Evolutionary conservation across 257 asterid genomes (phyloP).

Genomic region (Solanum bukasovii): DNA sequence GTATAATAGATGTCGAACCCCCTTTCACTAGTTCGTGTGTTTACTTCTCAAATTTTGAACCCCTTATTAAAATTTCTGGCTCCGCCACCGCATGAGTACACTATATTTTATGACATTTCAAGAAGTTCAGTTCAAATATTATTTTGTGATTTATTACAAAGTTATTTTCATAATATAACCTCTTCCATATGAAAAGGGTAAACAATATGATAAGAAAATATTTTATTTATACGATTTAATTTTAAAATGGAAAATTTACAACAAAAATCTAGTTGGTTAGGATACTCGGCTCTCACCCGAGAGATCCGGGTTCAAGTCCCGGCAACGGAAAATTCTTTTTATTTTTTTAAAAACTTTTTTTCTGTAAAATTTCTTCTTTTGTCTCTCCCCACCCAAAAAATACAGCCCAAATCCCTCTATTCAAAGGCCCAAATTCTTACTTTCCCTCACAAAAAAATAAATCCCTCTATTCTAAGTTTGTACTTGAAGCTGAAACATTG

Average conservation of each 20-base stretch:
- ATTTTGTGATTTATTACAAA: too few species aligned
- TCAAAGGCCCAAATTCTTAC: background rate
- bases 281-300: conserved; percentile 99
- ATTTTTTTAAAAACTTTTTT: too few species aligned
- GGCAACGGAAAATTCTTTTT: conserved; percentile 25
- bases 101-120: background rate
- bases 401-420: background rate
- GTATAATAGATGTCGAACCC: too few species aligned
- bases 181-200: background rate
- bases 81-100: background rate
- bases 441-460: background rate
- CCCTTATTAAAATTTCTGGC: too few species aligned
- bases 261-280: conserved; percentile 74
- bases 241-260: accelerated
- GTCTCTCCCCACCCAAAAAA: background rate
- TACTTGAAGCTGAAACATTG: background rate
- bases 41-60: too few species aligned
- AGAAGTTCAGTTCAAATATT: background rate
- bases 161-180: background rate
- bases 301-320: conserved; percentile 96
- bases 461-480: background rate
- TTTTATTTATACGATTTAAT: too few species aligned
- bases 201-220: background rate
- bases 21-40: too few species aligned
- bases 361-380: background rate